Conservation (phyloP, 2,329 filamentous ascomycete species). For the Alternaria brassicicola region DNA sequence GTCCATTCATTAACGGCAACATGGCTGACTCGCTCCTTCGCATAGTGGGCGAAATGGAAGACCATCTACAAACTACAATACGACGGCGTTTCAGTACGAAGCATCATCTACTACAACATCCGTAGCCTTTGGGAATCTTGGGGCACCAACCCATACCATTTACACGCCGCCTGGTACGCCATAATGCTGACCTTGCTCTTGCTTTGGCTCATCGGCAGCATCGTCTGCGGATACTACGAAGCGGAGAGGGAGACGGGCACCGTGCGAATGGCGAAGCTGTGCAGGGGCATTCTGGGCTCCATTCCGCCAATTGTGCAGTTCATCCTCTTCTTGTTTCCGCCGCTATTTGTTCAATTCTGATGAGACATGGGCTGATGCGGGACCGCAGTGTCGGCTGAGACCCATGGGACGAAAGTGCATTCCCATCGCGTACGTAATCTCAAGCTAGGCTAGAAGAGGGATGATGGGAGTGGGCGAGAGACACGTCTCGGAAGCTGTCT, state of each 20-base stretch:
- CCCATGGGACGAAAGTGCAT: slow-evolving; percentile 1
- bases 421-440: not conserved
- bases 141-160: slow-evolving; percentile 13
- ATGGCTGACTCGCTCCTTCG: not conserved
- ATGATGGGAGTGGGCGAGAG: not conserved
- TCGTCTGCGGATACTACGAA: slow-evolving; percentile 10
- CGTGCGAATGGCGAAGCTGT: slow-evolving; percentile 1
- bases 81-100: slow-evolving; percentile 2
- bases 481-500: not conserved
- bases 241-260: not conserved
- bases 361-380: slow-evolving; percentile 2
- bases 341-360: slow-evolving; percentile 14
- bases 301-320: slow-evolving; percentile 15
- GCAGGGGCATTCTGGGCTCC: slow-evolving; percentile 9
- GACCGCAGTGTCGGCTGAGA: slow-evolving; percentile 1
- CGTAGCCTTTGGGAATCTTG: slow-evolving; percentile 5
- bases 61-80: slow-evolving; percentile 7
- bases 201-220: slow-evolving; percentile 10
- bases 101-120: slow-evolving; percentile 2
- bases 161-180: slow-evolving; percentile 9
- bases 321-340: slow-evolving; percentile 17
- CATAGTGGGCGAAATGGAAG: not conserved
- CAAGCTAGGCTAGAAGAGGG: not conserved
- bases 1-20: not conserved
- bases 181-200: slow-evolving; percentile 8